Conservation (phyloP, 257 asterid species). For the Nyctanthes arbortristis region DNA sequence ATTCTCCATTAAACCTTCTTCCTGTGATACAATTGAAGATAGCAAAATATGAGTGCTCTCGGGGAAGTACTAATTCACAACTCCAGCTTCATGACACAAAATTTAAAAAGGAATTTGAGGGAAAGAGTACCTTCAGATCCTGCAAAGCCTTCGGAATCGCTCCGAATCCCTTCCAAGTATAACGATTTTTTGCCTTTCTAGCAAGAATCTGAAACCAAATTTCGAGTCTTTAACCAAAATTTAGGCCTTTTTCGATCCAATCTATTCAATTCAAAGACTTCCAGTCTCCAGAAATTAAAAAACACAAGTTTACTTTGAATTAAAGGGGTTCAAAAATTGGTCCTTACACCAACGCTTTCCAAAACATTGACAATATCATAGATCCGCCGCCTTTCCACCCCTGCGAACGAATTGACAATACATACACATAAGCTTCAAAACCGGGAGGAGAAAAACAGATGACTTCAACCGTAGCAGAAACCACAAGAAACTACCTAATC, state of each 20-base stretch:
- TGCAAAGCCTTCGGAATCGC: conserved; percentile 78
- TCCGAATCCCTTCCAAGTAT: conserved; percentile 90
- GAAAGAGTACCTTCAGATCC: conserved; percentile 53
- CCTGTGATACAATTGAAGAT: conserved; percentile 38
- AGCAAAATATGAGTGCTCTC: no score
- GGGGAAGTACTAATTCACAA: no score
- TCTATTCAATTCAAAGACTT: neutral
- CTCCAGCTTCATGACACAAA: neutral
- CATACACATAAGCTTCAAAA: neutral
- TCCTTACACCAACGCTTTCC: conserved; percentile 94
- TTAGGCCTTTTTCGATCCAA: conserved; percentile 5
- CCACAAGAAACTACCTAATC: conserved; percentile 49
- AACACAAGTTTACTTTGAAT: neutral
- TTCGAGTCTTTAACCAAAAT: conserved; percentile 18
- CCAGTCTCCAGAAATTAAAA: neutral
- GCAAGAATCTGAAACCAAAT: conserved; percentile 59
- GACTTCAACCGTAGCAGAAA: neutral
- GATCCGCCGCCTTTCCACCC: conserved; percentile 98
- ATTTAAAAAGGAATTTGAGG: neutral
- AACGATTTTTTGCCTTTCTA: conserved; percentile 81
- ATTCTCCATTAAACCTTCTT: conserved; percentile 66
- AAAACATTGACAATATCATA: conserved; percentile 92
- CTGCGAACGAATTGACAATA: conserved; percentile 26
- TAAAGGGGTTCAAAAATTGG: neutral
- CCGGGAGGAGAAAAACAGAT: no score